Percentiles rank a stretch among this genome's conserved stretches.
Evolutionary conservation across 139 green algal species (phyloP).

Genomic region (Spirogloea muscicola): DNA sequence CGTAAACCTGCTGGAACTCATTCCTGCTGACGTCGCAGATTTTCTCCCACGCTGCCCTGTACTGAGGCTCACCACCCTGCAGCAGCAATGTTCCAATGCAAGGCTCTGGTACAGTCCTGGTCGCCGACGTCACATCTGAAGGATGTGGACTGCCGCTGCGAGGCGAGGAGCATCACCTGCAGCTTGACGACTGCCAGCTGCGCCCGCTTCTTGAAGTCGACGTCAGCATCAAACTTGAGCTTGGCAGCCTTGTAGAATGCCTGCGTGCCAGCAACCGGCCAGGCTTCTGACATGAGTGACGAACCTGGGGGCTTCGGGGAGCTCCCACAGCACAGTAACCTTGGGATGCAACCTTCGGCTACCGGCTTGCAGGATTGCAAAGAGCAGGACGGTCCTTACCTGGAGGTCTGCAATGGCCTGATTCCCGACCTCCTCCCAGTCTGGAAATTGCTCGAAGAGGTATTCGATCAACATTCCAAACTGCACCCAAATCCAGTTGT

Average conservation of each 20-base stretch:
- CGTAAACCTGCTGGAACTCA: conserved; percentile 89
- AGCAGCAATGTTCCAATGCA: neutral
- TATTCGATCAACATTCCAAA: conserved; percentile 97
- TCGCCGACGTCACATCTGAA: no score
- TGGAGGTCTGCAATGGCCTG: conserved; percentile 35
- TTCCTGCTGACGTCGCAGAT: conserved; percentile 86
- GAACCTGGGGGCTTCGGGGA: no score
- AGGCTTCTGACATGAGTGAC: no score
- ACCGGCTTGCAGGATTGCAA: neutral
- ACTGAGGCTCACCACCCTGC: conserved; percentile 63
- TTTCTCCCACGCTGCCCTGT: conserved; percentile 68
- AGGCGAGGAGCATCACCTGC: conserved; percentile 66
- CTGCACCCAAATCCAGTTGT: conserved; percentile 56
- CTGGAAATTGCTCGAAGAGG: conserved; percentile 43
- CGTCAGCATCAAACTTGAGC: conserved; percentile 89
- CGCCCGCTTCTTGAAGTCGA: conserved; percentile 89
- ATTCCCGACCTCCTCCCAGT: conserved; percentile 40
- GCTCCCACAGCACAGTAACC: neutral
- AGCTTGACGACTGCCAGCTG: conserved; percentile 81
- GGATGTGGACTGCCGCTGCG: no score
- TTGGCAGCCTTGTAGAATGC: conserved; percentile 52
- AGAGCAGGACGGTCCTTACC: neutral
- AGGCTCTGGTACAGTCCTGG: no score
- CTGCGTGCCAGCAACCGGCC: no score
- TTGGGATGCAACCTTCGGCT: neutral